Conservation (phyloP, 2,329 filamentous ascomycete species). For the Hypoxylon sp. region DNA sequence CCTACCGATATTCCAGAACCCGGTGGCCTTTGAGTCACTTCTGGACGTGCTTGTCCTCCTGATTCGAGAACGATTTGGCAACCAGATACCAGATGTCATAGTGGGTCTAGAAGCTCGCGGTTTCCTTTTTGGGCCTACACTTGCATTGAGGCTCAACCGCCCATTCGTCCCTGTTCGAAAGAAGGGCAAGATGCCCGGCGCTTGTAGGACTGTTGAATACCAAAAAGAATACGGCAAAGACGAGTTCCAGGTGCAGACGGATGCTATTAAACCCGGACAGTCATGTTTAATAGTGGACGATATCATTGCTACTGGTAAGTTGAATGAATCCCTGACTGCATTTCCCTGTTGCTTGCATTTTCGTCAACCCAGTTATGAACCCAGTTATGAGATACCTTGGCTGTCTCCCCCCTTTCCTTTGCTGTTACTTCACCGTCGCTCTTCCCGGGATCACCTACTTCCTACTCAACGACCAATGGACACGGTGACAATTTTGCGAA, state of each 20-base stretch:
- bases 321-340: constrained; percentile 26
- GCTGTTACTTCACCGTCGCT: background rate
- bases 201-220: constrained; percentile 86
- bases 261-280: constrained; percentile 85
- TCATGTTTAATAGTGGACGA: constrained; percentile 96
- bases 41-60: constrained; percentile 89
- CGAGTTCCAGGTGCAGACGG: constrained; percentile 94
- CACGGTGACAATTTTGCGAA: background rate
- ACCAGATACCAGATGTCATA: constrained; percentile 83
- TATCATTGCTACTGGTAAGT: constrained; percentile 96
- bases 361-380: constrained; percentile 1
- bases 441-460: background rate
- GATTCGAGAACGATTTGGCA: constrained; percentile 72
- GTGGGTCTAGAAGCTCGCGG: constrained; percentile 94
- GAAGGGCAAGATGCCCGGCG: constrained; percentile 93
- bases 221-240: constrained; percentile 97
- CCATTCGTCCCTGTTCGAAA: constrained; percentile 95
- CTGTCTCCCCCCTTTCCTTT: constrained; percentile 1
- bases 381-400: constrained; percentile 2
- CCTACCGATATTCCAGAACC: constrained; percentile 91
- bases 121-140: constrained; percentile 92
- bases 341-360: constrained; percentile 18
- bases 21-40: constrained; percentile 78
- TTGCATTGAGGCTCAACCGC: constrained; percentile 85
- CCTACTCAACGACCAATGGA: constrained; percentile 4